Base-by-base conservation (phyloP, 129 eudicot genomes). In the Flaveria brownii region DNA sequence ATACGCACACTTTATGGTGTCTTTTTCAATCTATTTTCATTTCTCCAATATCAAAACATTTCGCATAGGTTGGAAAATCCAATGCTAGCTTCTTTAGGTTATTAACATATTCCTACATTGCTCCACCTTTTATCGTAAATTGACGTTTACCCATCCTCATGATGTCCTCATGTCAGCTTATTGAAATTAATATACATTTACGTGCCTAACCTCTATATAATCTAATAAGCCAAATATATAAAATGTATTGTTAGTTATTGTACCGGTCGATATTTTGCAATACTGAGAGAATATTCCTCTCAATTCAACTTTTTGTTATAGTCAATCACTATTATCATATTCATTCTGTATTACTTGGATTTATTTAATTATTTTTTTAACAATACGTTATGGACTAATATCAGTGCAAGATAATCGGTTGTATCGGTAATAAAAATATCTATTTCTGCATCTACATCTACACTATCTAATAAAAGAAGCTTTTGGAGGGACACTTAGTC, bases 21-120 rank as follows among this genome's bases (percentile, higher is more conserved):
- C 77, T 70, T 60, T 67, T 51, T 77, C 72, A 33, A 39, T 77
- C n/a, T 15, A 67, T 67, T 77, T 66, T 41, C 67, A 55, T 68
- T 76, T 28, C 51, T 30, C 1, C 47, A 54, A 16, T 51, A 65
- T 79, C 39, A 47, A 23, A 52, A 51, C 59, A n/a, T 26, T 9
- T 52, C 52, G n/a, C 43, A 51, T 70, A 46, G 75, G 9, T 65
- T 51, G 30, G 78, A 79, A 33, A 49, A 22, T 20, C 55, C 33
- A 47, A 47, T 43, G 75, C 60, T 78, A 70, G 59, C 57, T 28
- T 77, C 60, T 14, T 77, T 23, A 68, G 69, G 16, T 43, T 68
- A 77, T 42, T 77, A 77, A 30, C 36, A 0, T 4, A 30, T 57
- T 77, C 51, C 76, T 16, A 57, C 39, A 41, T 56, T 69, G 81